Conservation (phyloP, 1,284 basidiomycete genomes). For the Pterulicium gracile region DNA sequence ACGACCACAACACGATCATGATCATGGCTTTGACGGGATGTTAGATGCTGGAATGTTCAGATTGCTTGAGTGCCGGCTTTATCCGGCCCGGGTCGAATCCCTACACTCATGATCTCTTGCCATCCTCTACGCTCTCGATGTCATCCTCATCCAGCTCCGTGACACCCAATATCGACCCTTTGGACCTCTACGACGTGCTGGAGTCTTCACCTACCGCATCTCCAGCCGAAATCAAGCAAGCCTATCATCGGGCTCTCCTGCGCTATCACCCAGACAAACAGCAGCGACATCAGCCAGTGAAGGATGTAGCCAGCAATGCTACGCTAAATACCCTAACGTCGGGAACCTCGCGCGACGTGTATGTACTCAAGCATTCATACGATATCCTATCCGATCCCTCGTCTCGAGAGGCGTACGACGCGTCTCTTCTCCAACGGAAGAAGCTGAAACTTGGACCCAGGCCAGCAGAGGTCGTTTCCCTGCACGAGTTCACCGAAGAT, state of each 20-base stretch:
- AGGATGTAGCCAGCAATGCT: too few relatives aligned
- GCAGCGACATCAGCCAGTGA: too few relatives aligned
- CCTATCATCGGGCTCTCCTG: not conserved
- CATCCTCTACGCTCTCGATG: not conserved
- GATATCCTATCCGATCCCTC: not conserved
- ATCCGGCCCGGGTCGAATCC: too few relatives aligned
- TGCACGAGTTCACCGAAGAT: conserved; percentile 52
- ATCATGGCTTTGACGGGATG: too few relatives aligned
- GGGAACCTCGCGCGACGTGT: too few relatives aligned
- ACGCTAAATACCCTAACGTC: too few relatives aligned
- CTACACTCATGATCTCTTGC: too few relatives aligned
- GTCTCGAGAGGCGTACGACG: conserved; percentile 39
- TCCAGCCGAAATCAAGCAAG: not conserved
- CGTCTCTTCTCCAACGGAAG: conserved; percentile 11
- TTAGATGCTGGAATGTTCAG: too few relatives aligned
- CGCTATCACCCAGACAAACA: not conserved
- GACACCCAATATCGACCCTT: not conserved
- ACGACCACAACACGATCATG: too few relatives aligned
- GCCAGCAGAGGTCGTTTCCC: conserved; percentile 66
- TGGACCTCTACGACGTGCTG: not conserved
- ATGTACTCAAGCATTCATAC: not conserved
- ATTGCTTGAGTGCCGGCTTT: too few relatives aligned
- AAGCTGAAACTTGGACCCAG: conserved; percentile 27
- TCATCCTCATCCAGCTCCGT: not conserved
- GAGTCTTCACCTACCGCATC: not conserved